phyloP scores from a whole-genome alignment of 108 stramenopile species.

The Stephanodiscus triporus region DNA sequence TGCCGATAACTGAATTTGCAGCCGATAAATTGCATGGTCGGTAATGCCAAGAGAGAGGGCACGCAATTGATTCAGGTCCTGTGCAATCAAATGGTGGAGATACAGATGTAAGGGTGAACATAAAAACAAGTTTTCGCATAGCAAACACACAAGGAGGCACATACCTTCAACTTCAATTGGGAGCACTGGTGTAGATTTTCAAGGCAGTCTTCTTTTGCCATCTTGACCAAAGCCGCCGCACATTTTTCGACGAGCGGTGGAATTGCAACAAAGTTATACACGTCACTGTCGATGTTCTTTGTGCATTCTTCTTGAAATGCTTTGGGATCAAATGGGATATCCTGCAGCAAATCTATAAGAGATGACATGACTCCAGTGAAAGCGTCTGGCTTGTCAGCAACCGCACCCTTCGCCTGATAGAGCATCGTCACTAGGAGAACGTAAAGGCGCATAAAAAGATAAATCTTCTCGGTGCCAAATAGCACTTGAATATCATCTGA shows the following conservation, averaged over 20 bases:
- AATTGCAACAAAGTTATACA: conserved; percentile 60
- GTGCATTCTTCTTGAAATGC: conserved; percentile 67
- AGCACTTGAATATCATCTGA: conserved; percentile 51
- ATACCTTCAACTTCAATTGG: conserved; percentile 54
- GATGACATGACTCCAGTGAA: conserved; percentile 35
- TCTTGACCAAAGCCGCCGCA: conserved; percentile 52
- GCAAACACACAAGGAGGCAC: conserved; percentile 5
- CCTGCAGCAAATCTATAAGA: conserved; percentile 49
- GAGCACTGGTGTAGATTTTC: conserved; percentile 63
- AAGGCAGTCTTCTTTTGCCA: conserved; percentile 63
- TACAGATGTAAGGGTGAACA: not conserved
- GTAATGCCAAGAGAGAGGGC: conserved; percentile 59
- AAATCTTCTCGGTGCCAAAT: conserved; percentile 76
- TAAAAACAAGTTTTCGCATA: not conserved
- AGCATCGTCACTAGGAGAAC: conserved; percentile 63
- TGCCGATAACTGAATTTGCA: conserved; percentile 62
- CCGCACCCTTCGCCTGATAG: conserved; percentile 45
- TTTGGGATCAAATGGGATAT: conserved; percentile 49
- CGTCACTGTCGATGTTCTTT: conserved; percentile 45
- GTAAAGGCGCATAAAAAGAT: conserved; percentile 78
- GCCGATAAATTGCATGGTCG: conserved; percentile 65
- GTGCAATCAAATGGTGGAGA: not conserved
- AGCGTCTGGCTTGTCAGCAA: conserved; percentile 20
- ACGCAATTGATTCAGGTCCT: conserved; percentile 63
- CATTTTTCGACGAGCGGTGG: conserved; percentile 74